A percentile compares a stretch with the other conserved stretches of the same genome.
These are phyloP conservation scores for Coemansia sp. DNA, from an alignment of 192 early-diverging fungal species.

Conservation along the genomic window DNA sequence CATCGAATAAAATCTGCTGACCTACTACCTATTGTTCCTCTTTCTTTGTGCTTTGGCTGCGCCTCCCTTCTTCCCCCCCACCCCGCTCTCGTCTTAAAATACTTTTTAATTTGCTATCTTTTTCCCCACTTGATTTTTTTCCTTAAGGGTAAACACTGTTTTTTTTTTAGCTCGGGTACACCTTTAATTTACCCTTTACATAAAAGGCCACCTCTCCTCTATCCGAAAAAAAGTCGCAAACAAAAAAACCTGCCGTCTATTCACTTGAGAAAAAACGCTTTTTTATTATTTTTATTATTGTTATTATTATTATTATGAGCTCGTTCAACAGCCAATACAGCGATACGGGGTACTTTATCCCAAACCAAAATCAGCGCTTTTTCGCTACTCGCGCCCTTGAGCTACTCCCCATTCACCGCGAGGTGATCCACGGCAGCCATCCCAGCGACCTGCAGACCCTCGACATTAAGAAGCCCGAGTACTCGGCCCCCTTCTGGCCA, in stretches of 20 bases:
- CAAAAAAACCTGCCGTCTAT: no score
- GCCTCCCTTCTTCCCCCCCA: background rate
- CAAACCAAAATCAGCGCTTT: constrained; percentile 15
- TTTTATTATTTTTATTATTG: background rate
- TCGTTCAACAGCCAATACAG: background rate
- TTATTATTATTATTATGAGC: background rate
- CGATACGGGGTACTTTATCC: background rate
- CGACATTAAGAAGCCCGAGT: background rate
- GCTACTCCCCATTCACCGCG: constrained; percentile 24
- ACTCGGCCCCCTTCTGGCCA: background rate
- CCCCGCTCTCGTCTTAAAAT: background rate
- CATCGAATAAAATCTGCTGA: background rate
- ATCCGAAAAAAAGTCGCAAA: background rate
- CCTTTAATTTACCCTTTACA: background rate
- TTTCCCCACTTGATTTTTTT: constrained; percentile 14
- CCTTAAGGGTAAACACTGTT: constrained; percentile 3
- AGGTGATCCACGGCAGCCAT: constrained; percentile 12
- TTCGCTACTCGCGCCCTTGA: constrained; percentile 19
- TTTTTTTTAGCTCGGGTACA: background rate
- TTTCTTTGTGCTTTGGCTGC: background rate
- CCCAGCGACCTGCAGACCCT: background rate
- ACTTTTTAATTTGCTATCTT: background rate
- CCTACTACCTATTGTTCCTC: background rate
- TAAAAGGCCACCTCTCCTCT: background rate
- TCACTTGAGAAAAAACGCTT: no score